Percentiles rank a stretch among this genome's conserved stretches.
Evolutionary conservation across 1,284 basidiomycete species (phyloP).

Genomic region (Meira nashicola): DNA sequence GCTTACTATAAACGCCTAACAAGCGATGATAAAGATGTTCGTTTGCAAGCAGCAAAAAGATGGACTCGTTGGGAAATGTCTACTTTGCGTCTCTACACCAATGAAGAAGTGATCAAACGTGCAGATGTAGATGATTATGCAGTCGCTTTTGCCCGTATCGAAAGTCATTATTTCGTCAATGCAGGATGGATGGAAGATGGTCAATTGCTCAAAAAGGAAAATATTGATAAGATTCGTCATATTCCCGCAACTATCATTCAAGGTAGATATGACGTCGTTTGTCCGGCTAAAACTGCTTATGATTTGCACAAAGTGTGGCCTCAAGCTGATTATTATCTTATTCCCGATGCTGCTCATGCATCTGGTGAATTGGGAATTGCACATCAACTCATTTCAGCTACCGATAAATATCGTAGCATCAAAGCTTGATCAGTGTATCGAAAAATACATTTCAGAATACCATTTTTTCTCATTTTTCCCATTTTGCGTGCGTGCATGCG

Average conservation of each 20-base stretch:
- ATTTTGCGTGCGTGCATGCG: not conserved
- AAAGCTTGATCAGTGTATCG: not conserved
- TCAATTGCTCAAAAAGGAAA: slow-evolving; percentile 73
- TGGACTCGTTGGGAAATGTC: slow-evolving; percentile 59
- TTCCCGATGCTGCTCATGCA: slow-evolving; percentile 88
- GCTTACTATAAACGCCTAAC: slow-evolving; percentile 78
- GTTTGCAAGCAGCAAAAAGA: slow-evolving; percentile 71
- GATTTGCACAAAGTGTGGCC: slow-evolving; percentile 44
- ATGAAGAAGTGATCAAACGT: slow-evolving; percentile 30
- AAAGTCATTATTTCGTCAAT: slow-evolving; percentile 78
- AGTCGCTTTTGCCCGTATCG: slow-evolving; percentile 70
- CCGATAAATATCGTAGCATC: not conserved
- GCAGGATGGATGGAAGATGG: slow-evolving; percentile 85
- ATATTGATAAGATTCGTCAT: slow-evolving; percentile 73
- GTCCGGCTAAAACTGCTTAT: slow-evolving; percentile 55
- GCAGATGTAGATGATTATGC: slow-evolving; percentile 58
- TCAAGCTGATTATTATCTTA: slow-evolving; percentile 55
- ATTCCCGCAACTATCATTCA: slow-evolving; percentile 74
- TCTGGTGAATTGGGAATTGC: slow-evolving; percentile 71
- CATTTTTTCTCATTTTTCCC: not conserved
- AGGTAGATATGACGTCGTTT: slow-evolving; percentile 59
- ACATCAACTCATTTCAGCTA: slow-evolving; percentile 58
- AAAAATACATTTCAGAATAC: not conserved
- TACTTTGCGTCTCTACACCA: slow-evolving; percentile 44
- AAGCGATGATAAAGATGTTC: slow-evolving; percentile 65